phyloP scores from a whole-genome alignment of 768 basidiomycete species.

The Auriscalpium vulgare region DNA sequence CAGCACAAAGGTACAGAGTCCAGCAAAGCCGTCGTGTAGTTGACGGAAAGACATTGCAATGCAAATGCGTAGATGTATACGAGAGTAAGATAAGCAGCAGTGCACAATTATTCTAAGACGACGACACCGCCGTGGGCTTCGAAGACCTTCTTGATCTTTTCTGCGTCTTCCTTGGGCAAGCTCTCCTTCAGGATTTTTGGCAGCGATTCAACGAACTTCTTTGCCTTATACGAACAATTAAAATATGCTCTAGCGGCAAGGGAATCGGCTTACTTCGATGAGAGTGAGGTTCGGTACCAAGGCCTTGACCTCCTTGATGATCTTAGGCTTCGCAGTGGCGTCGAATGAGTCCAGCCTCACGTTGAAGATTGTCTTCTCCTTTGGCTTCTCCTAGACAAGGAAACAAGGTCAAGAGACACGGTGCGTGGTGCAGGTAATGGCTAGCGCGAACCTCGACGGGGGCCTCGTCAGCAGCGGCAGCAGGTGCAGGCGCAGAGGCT shows the following conservation, averaged over 20 bases:
- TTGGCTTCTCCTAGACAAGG: constrained; percentile 73
- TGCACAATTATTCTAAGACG: constrained; percentile 54
- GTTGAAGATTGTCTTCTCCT: constrained; percentile 97
- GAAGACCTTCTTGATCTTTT: constrained; percentile 90
- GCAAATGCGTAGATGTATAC: too few species aligned
- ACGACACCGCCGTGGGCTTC: constrained; percentile 84
- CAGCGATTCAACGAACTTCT: constrained; percentile 96
- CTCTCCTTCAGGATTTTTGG: constrained; percentile 94
- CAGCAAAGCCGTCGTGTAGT: too few species aligned
- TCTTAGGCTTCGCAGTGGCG: constrained; percentile 85
- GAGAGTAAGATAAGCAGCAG: too few species aligned
- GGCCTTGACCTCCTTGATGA: constrained; percentile 96
- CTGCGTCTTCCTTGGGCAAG: constrained; percentile 92
- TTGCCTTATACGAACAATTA: constrained; percentile 55
- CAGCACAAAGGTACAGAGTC: too few species aligned
- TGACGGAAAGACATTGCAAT: too few species aligned
- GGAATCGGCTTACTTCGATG: constrained; percentile 67
- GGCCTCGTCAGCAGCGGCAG: constrained; percentile 48
- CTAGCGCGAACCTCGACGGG: constrained; percentile 41
- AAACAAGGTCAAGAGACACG: neutral
- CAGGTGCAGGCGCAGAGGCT: constrained; percentile 46
- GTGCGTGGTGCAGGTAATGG: neutral
- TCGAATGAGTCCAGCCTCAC: constrained; percentile 95
- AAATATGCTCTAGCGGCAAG: neutral
- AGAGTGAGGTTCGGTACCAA: constrained; percentile 92